Conservation (phyloP, 2,329 filamentous ascomycete species). For the Colletotrichum sp. region DNA sequence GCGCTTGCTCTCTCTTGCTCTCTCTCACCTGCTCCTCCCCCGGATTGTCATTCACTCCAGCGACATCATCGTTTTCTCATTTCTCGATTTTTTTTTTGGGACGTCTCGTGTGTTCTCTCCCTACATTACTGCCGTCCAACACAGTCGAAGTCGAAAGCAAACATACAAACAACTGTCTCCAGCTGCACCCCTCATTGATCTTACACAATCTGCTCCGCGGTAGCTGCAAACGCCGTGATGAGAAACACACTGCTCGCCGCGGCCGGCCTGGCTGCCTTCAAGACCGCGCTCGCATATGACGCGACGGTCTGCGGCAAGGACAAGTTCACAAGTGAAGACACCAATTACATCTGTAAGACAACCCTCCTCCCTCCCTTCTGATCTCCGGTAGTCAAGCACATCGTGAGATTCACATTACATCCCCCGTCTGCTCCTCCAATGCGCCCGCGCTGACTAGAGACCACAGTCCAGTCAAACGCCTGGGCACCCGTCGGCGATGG, state of each 20-base stretch:
- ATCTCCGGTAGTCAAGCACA: background rate
- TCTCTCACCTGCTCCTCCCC: background rate
- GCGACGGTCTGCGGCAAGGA: constrained; percentile 30
- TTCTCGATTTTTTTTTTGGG: background rate
- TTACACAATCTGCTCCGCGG: background rate
- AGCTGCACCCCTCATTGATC: background rate
- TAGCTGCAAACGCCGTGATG: background rate
- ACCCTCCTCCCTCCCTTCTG: background rate
- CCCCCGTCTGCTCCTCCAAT: background rate
- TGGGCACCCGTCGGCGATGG: constrained; percentile 32
- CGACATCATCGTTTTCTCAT: background rate
- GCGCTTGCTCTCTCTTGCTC: background rate
- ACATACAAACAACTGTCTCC: background rate
- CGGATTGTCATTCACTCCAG: background rate
- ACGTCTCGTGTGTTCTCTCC: background rate
- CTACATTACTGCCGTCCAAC: background rate
- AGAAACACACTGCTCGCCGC: constrained; percentile 14
- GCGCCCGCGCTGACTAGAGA: background rate
- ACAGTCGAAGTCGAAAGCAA: background rate
- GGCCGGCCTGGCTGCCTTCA: constrained; percentile 12
- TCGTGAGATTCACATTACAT: background rate
- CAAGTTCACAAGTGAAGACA: constrained; percentile 27
- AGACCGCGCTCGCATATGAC: constrained; percentile 26
- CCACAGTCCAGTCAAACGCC: constrained; percentile 32
- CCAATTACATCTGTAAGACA: constrained; percentile 28